These are phyloP conservation scores for Vachellia pachyceras DNA, from an alignment of 306 rosid species.

Conservation along the genomic window DNA sequence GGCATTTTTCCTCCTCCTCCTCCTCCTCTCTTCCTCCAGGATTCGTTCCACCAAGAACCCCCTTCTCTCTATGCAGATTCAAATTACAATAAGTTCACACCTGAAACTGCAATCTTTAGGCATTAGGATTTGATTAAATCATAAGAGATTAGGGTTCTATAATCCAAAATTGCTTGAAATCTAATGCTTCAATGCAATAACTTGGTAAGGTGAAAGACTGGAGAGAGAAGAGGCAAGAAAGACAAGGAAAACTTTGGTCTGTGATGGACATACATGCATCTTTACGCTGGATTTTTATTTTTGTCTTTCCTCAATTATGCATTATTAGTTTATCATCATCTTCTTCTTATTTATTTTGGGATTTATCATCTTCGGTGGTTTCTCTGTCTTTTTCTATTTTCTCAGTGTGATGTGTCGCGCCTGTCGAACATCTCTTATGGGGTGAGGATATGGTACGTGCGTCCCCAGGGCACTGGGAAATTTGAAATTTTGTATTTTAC, in stretches of 20 bases:
- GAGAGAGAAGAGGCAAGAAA: neutral
- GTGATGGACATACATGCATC: slow-evolving; percentile 39
- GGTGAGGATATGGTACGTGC: neutral
- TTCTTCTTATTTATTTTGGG: neutral
- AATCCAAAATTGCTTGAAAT: slow-evolving; percentile 39
- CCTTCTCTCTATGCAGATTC: slow-evolving; percentile 29
- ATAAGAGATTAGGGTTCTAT: slow-evolving; percentile 38
- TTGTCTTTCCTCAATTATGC: neutral
- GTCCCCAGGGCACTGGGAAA: neutral
- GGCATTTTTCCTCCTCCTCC: slow-evolving; percentile 67
- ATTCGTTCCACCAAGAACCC: slow-evolving; percentile 24
- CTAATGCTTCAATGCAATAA: slow-evolving; percentile 50
- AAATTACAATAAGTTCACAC: slow-evolving; percentile 34
- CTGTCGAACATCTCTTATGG: neutral
- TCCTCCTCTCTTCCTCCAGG: neutral
- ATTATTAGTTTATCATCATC: neutral
- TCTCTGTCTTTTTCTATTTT: neutral
- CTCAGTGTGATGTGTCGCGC: neutral
- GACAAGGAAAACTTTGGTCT: neutral
- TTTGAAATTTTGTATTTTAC: neutral
- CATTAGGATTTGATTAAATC: slow-evolving; percentile 14
- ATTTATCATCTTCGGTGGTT: neutral
- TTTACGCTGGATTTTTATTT: slow-evolving; percentile 26
- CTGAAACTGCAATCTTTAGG: neutral
- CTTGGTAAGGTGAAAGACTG: slow-evolving; percentile 15